These are phyloP conservation scores for Geranomyces variabilis DNA, from an alignment of 192 early-diverging fungal species.

Conservation along the genomic window DNA sequence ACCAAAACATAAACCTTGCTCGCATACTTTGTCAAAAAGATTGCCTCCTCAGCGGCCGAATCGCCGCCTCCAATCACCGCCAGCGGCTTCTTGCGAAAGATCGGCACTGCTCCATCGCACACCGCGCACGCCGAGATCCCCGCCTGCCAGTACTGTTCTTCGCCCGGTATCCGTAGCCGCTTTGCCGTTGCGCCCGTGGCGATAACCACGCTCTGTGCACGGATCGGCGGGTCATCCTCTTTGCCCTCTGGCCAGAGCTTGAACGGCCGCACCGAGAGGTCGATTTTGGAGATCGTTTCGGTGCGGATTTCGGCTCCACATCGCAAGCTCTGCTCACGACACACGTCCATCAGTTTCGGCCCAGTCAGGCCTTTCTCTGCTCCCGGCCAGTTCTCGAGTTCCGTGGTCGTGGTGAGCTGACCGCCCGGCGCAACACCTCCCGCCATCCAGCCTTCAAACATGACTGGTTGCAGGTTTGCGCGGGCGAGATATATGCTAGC, in stretches of 20 bases:
- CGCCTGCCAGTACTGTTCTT: conserved; percentile 81
- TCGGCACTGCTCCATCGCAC: conserved; percentile 97
- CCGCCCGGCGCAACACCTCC: conserved; percentile 80
- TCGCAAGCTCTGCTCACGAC: conserved; percentile 76
- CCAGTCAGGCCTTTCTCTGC: conserved; percentile 91
- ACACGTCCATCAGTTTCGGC: conserved; percentile 83
- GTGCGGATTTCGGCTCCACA: conserved; percentile 90
- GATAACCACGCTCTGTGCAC: conserved; percentile 83
- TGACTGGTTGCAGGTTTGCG: conserved; percentile 88
- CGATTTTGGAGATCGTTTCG: conserved; percentile 92
- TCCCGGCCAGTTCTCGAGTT: conserved; percentile 82
- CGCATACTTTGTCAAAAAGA: conserved; percentile 95
- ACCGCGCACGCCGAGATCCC: conserved; percentile 99
- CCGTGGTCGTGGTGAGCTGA: conserved; percentile 93
- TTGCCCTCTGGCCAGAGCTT: conserved; percentile 90
- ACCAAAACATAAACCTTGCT: conserved; percentile 93
- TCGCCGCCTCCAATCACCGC: conserved; percentile 89
- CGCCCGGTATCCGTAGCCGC: conserved; percentile 52
- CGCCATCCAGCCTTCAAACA: conserved; percentile 97
- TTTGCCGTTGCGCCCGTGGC: conserved; percentile 99
- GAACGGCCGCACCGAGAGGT: conserved; percentile 82
- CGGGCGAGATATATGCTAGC: conserved; percentile 95
- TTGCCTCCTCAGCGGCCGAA: conserved; percentile 83
- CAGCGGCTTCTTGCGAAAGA: conserved; percentile 94
- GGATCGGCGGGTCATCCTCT: conserved; percentile 67